These are phyloP conservation scores for Sphaerulina musiva DNA, from an alignment of 2,329 filamentous ascomycete species.

Conservation along the genomic window DNA sequence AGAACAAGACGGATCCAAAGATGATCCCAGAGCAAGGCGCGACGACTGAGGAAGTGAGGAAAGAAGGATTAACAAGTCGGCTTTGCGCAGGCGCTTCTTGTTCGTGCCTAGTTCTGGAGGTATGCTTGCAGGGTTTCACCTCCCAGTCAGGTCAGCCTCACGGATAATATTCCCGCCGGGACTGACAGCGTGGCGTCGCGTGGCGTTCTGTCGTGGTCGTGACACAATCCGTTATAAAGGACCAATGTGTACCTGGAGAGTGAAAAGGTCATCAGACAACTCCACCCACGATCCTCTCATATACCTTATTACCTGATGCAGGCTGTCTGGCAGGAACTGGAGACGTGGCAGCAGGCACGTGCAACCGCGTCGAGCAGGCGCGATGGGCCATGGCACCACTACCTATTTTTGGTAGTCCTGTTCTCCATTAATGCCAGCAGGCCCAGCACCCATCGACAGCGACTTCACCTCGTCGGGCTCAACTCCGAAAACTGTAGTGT, in stretches of 20 bases:
- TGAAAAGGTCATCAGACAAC: no score
- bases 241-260: no score
- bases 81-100: neutral
- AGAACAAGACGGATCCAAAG: neutral
- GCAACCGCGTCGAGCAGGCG: no score
- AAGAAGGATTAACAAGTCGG: neutral
- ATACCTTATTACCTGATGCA: no score
- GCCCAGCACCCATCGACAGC: neutral
- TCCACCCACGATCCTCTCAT: no score
- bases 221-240: no score
- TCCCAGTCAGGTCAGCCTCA: neutral
- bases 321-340: no score
- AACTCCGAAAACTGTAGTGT: neutral
- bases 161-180: neutral
- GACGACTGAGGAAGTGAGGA: neutral
- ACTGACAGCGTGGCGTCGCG: no score
- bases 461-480: neutral
- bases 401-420: neutral
- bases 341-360: no score
- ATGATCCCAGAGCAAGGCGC: neutral
- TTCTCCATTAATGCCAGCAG: neutral
- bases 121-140: neutral
- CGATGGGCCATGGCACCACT: no score
- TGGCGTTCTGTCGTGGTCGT: no score
- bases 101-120: neutral